Evolutionary conservation across 2,329 filamentous ascomycete species (phyloP).

Genomic region (Ampelomyces quisqualis): DNA sequence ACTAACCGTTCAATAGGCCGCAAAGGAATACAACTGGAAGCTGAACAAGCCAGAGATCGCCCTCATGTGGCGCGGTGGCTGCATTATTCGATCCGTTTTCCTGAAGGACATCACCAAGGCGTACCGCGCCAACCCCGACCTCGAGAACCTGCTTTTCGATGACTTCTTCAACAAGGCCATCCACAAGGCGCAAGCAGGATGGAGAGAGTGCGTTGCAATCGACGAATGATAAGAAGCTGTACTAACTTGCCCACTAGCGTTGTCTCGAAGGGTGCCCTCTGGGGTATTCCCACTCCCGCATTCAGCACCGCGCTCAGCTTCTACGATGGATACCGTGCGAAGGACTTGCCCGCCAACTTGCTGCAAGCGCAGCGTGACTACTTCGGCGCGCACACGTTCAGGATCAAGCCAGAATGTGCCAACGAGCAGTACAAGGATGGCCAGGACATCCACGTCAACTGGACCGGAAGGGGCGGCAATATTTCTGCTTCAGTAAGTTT

Average conservation of each 20-base stretch:
- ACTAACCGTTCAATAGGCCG: constrained; percentile 61
- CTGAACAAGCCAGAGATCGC: constrained; percentile 99
- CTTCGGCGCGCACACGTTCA: constrained; percentile 72
- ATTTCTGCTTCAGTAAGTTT: constrained; percentile 72
- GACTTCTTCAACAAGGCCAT: constrained; percentile 99
- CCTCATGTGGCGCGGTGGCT: constrained; percentile 99
- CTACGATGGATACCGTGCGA: constrained; percentile 98
- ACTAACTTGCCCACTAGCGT: constrained; percentile 61
- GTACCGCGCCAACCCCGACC: constrained; percentile 84
- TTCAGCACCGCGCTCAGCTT: constrained; percentile 97
- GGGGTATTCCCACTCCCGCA: constrained; percentile 92
- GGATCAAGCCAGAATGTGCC: constrained; percentile 55
- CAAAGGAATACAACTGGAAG: constrained; percentile 96
- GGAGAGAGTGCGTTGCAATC: constrained; percentile 41
- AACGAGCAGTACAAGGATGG: constrained; percentile 76
- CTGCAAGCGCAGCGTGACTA: constrained; percentile 99
- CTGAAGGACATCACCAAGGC: constrained; percentile 98
- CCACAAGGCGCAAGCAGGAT: constrained; percentile 76
- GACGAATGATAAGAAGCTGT: not conserved
- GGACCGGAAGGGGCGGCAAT: constrained; percentile 97
- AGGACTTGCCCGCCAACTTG: constrained; percentile 95
- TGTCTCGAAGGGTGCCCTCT: constrained; percentile 85
- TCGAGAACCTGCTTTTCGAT: constrained; percentile 97
- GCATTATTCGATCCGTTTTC: constrained; percentile 99
- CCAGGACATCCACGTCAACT: constrained; percentile 98